Base-by-base conservation (phyloP, 179 eudicot genomes). In the Gypsophila paniculata region DNA sequence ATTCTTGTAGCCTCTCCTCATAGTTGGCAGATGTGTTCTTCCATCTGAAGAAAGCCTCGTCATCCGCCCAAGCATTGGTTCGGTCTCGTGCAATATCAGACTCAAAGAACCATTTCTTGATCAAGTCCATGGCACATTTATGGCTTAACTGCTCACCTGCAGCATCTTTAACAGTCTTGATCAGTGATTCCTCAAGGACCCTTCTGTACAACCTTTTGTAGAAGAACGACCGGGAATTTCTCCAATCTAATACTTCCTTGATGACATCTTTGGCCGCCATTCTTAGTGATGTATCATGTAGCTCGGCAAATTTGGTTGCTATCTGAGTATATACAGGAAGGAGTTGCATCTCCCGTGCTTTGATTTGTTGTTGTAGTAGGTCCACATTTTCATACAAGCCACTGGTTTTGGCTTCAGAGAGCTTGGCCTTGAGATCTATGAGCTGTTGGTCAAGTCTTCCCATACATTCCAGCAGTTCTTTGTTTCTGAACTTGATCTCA, bases 241-340 rank as follows among this genome's bases (percentile, higher is more conserved):
- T 55, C 99, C 99, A 95, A 59, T 90, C 98, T 8, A 95, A 76
- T 22, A 93, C 93, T 76, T 90, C 81, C 75, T 67, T 84, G 72
- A 95, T 82, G 51, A 90, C 99, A 46, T 91, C 99, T 81, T 89
- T 95, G 3, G 95, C 96, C 61, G 91, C 95, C 99, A 95, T 95
- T 59, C 99, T 86, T 39, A 85, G 76, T 19, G 99, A 89, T 10
- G 96, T 95, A 73, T 95, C 99, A 42, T 95, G 99, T 38, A 95
- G 80, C 76, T 95, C 99, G 0, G 99, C 96, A 73, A 95, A 95
- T 68, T 86, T 92, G 11, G 96, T 95, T 38, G 99, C 99, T 75
- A 95, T 88, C 72, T 95, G 99, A 64, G 93, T 92, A 83, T 95
- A 95, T 8, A 89, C 29, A 7, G 99, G 99, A 73, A 95, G 72